Percentiles rank a stretch among this genome's conserved stretches.
phyloP scores from a whole-genome alignment of 306 rosid genomes.

The Clitoria ternatea region DNA sequence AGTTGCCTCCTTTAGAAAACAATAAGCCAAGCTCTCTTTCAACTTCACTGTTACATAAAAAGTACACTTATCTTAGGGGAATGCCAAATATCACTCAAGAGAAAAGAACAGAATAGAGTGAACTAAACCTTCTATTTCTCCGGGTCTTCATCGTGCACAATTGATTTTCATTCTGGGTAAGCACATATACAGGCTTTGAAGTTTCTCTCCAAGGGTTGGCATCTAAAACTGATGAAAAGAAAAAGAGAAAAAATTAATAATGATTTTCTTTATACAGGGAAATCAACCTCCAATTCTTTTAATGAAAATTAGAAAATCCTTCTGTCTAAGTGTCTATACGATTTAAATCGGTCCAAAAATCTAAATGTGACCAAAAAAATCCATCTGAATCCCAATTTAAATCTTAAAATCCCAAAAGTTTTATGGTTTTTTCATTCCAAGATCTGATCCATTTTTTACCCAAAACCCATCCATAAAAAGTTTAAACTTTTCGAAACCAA shows the following conservation, averaged over 20 bases:
- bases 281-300: background rate
- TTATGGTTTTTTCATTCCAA: no score
- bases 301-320: background rate
- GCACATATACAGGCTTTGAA: conserved; percentile 90
- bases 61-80: conserved; percentile 3
- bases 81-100: background rate
- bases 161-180: conserved; percentile 84
- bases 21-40: conserved; percentile 87
- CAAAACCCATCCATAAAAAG: no score
- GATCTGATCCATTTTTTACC: no score
- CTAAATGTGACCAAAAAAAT: no score
- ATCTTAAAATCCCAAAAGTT: no score
- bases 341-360: no score
- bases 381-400: no score
- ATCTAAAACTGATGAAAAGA: conserved; percentile 60
- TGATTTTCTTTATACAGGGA: conserved; percentile 6
- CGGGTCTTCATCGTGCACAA: conserved; percentile 96
- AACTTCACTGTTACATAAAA: conserved; percentile 69
- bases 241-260: background rate
- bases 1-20: conserved; percentile 73
- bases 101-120: background rate
- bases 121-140: conserved; percentile 72
- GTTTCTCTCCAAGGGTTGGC: conserved; percentile 91
- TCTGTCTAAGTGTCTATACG: background rate
- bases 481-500: no score